Evolutionary conservation across 2,329 filamentous ascomycete genomes (phyloP), one percentile per base, ranked within the genome.

Genomic region (Fusarium devonianum): DNA sequence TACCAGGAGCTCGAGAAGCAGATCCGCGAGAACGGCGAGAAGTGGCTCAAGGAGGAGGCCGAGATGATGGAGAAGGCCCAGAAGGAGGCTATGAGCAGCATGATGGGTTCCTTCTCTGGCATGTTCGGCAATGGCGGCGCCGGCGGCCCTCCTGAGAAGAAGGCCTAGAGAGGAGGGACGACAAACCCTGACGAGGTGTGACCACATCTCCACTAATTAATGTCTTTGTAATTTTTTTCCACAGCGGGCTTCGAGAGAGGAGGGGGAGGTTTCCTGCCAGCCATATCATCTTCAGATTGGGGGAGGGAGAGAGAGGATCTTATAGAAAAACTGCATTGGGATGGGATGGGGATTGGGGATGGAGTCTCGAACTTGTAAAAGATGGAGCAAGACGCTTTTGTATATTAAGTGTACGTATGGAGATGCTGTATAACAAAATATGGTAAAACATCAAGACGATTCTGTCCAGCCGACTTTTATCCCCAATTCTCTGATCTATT

Each of bases 11-110:
- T 97, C 55, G 93, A 97, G 73, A 87, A 87, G 74, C 89, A 96
- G 76, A 96, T 99, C 64, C 83, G 88, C 35, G 89, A 95, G 72
- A 94, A 97, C 69, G 94, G 92, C 41, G 91, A 93, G 71, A 91
- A 93, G 76, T 97, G 92, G 90, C 79, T 99, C 63, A 92, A 92
- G 78, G 93, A 97, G 73, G 92, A 96, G 79, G 89, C 89, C 32
- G 87, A 87, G 37, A 84, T 90, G 69, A 88, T 92, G 77, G 93
- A 97, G 79, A 92, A 91, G 78, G 81, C 86, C 56, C 89, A 92
- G 72, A 89, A 96, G 67, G 92, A 96, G 74, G 88, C 88, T 65
- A 92, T 96, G 87, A 89, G 88, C 75, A 90, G 83, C 68, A 96
- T 96, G 90, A 94, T 93, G 82, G 83, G 82, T 49, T 87, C 87